These are phyloP conservation scores for Saururus chinensis DNA, from an alignment of 164 flowering plant species.

Conservation along the genomic window DNA sequence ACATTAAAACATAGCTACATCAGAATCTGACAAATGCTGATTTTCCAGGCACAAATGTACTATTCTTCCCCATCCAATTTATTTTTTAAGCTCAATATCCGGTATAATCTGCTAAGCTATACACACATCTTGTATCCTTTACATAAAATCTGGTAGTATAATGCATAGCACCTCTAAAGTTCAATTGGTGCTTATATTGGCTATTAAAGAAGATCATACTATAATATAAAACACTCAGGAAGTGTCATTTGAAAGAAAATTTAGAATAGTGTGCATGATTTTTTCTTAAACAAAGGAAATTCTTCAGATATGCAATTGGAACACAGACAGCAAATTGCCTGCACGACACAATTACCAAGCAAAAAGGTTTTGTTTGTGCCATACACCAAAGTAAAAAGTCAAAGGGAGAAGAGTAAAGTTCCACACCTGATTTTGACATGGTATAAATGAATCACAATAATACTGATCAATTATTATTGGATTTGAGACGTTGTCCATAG, in stretches of 20 bases:
- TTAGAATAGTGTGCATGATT: too few relatives aligned
- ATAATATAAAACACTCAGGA: too few relatives aligned
- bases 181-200: background rate
- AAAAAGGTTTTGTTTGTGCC: background rate
- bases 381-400: background rate
- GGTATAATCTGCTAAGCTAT: too few relatives aligned
- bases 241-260: too few relatives aligned
- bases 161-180: too few relatives aligned
- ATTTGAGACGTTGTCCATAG: constrained; percentile 76
- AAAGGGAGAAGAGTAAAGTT: background rate
- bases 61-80: background rate
- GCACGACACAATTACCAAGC: background rate
- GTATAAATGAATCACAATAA: constrained; percentile 63
- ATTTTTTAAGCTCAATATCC: too few relatives aligned
- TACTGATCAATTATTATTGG: constrained; percentile 88
- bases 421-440: constrained; percentile 78
- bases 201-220: background rate
- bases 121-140: too few relatives aligned
- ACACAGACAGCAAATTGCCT: background rate
- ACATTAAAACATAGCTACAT: too few relatives aligned
- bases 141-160: too few relatives aligned
- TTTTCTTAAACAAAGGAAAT: too few relatives aligned
- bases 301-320: too few relatives aligned
- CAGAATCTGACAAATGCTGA: background rate
- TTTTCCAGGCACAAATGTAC: background rate